Percentiles rank a stretch among this genome's conserved stretches.
Evolutionary conservation across 2,329 filamentous ascomycete species (phyloP).

Genomic region (Alternaria rosae): DNA sequence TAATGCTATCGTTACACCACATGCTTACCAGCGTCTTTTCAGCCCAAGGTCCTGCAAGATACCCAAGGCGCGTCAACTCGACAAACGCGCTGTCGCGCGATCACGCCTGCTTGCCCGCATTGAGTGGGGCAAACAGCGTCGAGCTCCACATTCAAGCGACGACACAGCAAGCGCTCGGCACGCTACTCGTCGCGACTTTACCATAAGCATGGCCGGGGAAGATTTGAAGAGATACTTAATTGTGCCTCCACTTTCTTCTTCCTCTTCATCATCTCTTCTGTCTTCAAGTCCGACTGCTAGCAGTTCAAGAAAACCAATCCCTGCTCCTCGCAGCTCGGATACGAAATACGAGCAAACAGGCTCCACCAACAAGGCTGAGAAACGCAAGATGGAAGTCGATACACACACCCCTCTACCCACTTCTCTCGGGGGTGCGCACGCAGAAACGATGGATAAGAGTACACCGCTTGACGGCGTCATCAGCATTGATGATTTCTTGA

Average conservation of each 20-base stretch:
- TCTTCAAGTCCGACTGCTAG: conserved; percentile 10
- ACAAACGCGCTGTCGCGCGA: conserved; percentile 31
- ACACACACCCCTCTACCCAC: not conserved
- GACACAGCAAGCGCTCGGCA: conserved; percentile 8
- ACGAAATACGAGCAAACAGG: not conserved
- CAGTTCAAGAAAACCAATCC: not conserved
- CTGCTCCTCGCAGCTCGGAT: not conserved
- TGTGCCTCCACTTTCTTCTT: conserved; percentile 8
- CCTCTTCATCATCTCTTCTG: conserved; percentile 25
- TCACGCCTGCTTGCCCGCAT: conserved; percentile 18
- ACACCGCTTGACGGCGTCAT: conserved; percentile 11
- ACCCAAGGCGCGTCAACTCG: not conserved
- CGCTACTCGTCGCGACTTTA: not conserved
- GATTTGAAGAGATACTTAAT: conserved; percentile 32
- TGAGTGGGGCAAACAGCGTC: not conserved
- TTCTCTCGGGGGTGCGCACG: not conserved
- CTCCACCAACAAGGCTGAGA: not conserved
- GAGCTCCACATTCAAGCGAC: not conserved
- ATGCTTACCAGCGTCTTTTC: not conserved
- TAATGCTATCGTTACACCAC: not conserved
- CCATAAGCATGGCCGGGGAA: conserved; percentile 20
- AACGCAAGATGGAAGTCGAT: conserved; percentile 19
- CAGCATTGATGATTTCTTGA: conserved; percentile 33
- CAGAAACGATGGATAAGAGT: not conserved
- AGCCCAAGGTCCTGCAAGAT: not conserved